phyloP scores from a whole-genome alignment of 2,329 filamentous ascomycete species.

The Fusarium odoratissimum region DNA sequence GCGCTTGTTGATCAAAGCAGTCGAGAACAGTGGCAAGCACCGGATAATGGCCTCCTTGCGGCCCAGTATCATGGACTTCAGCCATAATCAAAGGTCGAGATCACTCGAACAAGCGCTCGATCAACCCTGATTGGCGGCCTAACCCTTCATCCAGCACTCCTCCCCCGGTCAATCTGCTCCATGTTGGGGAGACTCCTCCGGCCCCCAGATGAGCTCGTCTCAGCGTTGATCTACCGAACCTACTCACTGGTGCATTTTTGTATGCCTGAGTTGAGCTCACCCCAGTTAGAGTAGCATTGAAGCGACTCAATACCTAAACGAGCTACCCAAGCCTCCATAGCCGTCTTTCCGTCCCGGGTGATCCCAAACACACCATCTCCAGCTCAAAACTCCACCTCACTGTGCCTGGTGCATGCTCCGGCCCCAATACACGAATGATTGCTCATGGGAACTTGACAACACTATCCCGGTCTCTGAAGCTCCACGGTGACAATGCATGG shows the following conservation, averaged over 20 bases:
- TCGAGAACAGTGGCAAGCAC: constrained; percentile 1
- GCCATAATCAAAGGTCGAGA: constrained; percentile 7
- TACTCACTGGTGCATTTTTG: constrained; percentile 7
- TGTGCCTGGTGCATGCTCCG: constrained; percentile 26
- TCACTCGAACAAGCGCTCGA: neutral
- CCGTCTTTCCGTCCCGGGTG: constrained; percentile 39
- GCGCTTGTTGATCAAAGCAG: neutral
- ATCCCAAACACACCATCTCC: constrained; percentile 38
- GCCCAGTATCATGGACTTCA: constrained; percentile 12
- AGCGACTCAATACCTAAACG: constrained; percentile 2
- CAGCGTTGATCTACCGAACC: constrained; percentile 35
- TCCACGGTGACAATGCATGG: constrained; percentile 20
- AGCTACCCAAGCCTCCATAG: constrained; percentile 18
- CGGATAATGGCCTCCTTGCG: neutral
- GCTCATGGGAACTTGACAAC: neutral
- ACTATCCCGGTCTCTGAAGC: neutral
- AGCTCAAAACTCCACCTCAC: constrained; percentile 30
- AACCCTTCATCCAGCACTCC: neutral
- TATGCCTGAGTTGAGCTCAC: neutral
- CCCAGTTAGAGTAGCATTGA: constrained; percentile 4
- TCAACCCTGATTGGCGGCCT: constrained; percentile 6
- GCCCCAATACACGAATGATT: constrained; percentile 10
- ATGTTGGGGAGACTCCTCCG: constrained; percentile 5
- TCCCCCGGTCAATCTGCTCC: neutral
- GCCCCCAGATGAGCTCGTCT: neutral